A percentile compares a stretch with the other conserved stretches of the same genome.
These are phyloP conservation scores for Nakazawaea wyomingensis DNA, from an alignment of 805 yeast species.

Conservation along the genomic window DNA sequence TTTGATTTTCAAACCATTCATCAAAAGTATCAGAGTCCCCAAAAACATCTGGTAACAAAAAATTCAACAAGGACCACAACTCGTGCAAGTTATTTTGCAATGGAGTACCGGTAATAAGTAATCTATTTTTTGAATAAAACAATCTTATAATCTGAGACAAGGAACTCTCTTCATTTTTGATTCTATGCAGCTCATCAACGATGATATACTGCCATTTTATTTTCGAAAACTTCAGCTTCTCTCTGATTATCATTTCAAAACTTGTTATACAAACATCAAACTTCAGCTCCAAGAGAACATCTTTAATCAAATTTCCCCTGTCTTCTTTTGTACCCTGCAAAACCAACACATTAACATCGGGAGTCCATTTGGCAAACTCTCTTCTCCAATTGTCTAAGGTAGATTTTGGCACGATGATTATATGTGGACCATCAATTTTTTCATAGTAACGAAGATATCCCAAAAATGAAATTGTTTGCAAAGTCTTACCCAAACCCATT, in stretches of 20 bases:
- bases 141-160: slow-evolving; percentile 88
- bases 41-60: slow-evolving; percentile 89
- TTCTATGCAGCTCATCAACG: slow-evolving; percentile 95
- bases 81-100: slow-evolving; percentile 93
- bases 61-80: slow-evolving; percentile 90
- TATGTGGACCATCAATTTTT: slow-evolving; percentile 81
- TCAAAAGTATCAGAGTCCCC: slow-evolving; percentile 88
- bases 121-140: slow-evolving; percentile 78
- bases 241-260: slow-evolving; percentile 89
- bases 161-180: slow-evolving; percentile 90
- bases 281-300: slow-evolving; percentile 59
- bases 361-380: slow-evolving; percentile 94
- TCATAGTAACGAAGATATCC: slow-evolving; percentile 81
- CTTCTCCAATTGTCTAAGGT: slow-evolving; percentile 95
- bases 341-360: slow-evolving; percentile 81
- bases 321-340: slow-evolving; percentile 89
- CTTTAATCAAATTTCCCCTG: slow-evolving; percentile 54
- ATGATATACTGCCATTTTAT: slow-evolving; percentile 90
- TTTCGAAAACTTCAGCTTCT: slow-evolving; percentile 73
- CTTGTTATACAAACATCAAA: slow-evolving; percentile 91
- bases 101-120: slow-evolving; percentile 94
- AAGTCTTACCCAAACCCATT: slow-evolving; percentile 96
- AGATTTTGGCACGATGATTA: slow-evolving; percentile 91
- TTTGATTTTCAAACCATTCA: slow-evolving; percentile 74
- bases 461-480: slow-evolving; percentile 83